Evolutionary conservation across 2,329 filamentous ascomycete genomes (phyloP).

Genomic region (Scopulariopsis brevicaulis): DNA sequence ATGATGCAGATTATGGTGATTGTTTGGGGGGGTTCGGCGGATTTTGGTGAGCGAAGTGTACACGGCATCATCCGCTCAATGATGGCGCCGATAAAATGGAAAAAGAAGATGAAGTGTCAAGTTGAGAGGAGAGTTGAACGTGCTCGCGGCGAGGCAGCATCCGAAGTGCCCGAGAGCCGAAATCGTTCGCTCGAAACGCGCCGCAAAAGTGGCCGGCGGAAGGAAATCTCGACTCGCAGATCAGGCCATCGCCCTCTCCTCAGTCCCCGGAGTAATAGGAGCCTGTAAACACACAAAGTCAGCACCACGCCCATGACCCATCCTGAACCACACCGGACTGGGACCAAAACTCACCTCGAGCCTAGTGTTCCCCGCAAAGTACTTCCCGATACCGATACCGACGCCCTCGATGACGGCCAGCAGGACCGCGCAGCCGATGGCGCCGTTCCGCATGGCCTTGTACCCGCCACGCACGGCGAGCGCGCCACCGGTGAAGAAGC

Average conservation of each 20-base stretch:
- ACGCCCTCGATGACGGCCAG: constrained; percentile 96
- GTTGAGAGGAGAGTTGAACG: not conserved
- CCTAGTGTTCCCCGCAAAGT: constrained; percentile 83
- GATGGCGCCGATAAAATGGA: constrained; percentile 2
- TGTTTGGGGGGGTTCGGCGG: not conserved
- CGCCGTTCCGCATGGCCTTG: constrained; percentile 86
- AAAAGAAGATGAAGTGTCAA: constrained; percentile 6
- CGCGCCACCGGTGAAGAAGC: constrained; percentile 90
- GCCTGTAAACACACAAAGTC: constrained; percentile 7
- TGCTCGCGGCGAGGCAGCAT: not conserved
- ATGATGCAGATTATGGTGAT: not conserved
- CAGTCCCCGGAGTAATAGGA: constrained; percentile 17
- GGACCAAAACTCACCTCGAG: constrained; percentile 50
- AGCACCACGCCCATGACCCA: not conserved
- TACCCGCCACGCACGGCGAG: constrained; percentile 85
- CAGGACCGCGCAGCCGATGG: constrained; percentile 90
- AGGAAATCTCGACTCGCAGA: not conserved
- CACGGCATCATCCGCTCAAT: constrained; percentile 5
- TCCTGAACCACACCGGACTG: not conserved
- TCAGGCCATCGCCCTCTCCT: constrained; percentile 18
- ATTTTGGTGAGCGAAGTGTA: not conserved
- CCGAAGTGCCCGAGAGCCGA: not conserved
- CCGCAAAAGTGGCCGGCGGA: not conserved
- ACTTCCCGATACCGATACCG: constrained; percentile 87
- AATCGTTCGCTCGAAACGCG: not conserved